phyloP scores from a whole-genome alignment of 768 basidiomycete species.

The Tylopilus rubrobrunneus region DNA sequence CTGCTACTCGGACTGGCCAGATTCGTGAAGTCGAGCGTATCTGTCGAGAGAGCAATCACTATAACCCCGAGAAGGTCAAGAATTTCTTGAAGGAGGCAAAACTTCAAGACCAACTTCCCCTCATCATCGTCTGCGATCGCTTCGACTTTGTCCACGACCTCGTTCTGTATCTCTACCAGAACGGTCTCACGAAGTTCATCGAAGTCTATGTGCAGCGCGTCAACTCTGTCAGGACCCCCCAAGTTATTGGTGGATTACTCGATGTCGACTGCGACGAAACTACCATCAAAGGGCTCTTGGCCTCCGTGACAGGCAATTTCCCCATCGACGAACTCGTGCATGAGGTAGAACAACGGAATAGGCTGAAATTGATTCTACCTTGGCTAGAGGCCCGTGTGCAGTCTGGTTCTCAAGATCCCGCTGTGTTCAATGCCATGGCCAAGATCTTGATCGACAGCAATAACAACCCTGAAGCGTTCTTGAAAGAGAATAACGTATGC shows the following conservation, averaged over 20 bases:
- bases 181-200: conserved; percentile 93
- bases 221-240: conserved; percentile 94
- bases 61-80: conserved; percentile 99
- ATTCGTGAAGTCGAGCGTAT: conserved; percentile 99
- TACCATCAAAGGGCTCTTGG: conserved; percentile 91
- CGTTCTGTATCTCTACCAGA: conserved; percentile 97
- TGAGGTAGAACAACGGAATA: conserved; percentile 94
- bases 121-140: conserved; percentile 99
- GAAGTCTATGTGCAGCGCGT: conserved; percentile 99
- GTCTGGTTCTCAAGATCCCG: conserved; percentile 88
- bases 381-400: conserved; percentile 95
- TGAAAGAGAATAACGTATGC: conserved; percentile 96
- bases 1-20: conserved; percentile 95
- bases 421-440: conserved; percentile 95
- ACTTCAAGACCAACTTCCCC: conserved; percentile 90
- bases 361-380: conserved; percentile 93
- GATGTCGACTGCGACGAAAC: conserved; percentile 98
- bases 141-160: conserved; percentile 99
- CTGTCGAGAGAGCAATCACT: conserved; percentile 93
- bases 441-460: conserved; percentile 99
- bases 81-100: conserved; percentile 99
- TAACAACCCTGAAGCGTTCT: conserved; percentile 95
- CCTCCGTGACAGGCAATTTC: conserved; percentile 94
- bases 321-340: conserved; percentile 96
- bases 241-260: conserved; percentile 92